Conservation (phyloP, 768 basidiomycete species). For the Aureoboletus auriporus region DNA sequence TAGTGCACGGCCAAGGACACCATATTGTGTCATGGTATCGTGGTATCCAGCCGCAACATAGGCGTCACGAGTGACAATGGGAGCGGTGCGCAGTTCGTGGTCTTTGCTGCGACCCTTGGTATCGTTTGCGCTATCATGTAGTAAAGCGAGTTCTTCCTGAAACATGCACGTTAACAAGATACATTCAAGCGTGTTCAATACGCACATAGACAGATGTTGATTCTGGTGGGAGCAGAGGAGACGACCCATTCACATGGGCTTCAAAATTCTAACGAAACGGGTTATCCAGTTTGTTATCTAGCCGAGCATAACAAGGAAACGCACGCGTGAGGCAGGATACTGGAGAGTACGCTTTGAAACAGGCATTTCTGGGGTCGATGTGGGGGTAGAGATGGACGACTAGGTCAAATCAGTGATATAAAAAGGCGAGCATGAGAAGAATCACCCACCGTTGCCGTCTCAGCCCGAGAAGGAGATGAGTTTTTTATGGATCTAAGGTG, state of each 20-base stretch:
- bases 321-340: conserved; percentile 1
- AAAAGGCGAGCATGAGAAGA: conserved; percentile 2
- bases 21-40: conserved; percentile 50
- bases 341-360: conserved; percentile 6
- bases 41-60: conserved; percentile 32
- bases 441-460: conserved; percentile 14
- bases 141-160: conserved; percentile 31
- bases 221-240: conserved; percentile 4
- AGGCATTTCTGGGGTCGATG: conserved; percentile 12
- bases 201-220: conserved; percentile 20
- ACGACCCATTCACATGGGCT: not conserved
- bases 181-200: not conserved
- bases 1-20: conserved; percentile 51
- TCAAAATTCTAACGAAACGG: conserved; percentile 8
- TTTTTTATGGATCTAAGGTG: conserved; percentile 8
- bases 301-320: conserved; percentile 1
- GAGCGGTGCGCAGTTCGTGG: conserved; percentile 41
- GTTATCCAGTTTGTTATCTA: not conserved
- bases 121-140: conserved; percentile 22
- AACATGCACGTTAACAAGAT: not conserved
- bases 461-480: conserved; percentile 3
- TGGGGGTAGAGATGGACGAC: conserved; percentile 3
- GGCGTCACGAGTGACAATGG: conserved; percentile 51
- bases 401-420: conserved; percentile 12
- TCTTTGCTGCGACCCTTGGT: conserved; percentile 25